Evolutionary conservation across 2,329 filamentous ascomycete genomes (phyloP).

Genomic region (Aquanectria penicillioides): DNA sequence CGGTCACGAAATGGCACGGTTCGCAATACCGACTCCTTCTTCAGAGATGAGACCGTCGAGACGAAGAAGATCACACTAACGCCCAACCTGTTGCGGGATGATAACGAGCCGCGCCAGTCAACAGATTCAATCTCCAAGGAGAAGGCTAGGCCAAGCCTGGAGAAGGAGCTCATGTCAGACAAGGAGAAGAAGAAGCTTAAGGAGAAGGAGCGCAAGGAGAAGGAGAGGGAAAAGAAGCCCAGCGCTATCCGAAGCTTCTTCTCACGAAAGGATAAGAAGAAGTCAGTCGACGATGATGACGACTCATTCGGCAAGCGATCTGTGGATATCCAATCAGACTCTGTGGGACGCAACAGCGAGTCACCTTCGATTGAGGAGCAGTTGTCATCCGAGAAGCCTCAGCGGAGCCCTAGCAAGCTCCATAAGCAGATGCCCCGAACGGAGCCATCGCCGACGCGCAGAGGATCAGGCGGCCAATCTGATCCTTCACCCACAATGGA

Average conservation of each 20-base stretch:
- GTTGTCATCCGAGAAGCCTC: conserved; percentile 59
- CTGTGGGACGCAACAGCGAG: conserved; percentile 53
- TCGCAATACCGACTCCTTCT: conserved; percentile 94
- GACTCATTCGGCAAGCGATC: conserved; percentile 71
- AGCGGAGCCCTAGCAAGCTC: conserved; percentile 72
- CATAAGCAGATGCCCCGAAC: conserved; percentile 71
- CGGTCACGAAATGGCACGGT: conserved; percentile 87
- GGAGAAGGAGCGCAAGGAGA: conserved; percentile 78
- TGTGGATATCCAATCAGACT: conserved; percentile 62
- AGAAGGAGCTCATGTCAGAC: conserved; percentile 69
- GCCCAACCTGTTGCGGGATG: conserved; percentile 89
- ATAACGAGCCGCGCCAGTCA: conserved; percentile 68
- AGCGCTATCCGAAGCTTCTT: conserved; percentile 69
- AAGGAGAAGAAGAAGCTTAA: conserved; percentile 80
- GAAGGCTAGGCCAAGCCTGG: conserved; percentile 74
- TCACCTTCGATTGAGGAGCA: conserved; percentile 51
- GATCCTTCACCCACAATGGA: conserved; percentile 51
- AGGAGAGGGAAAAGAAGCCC: conserved; percentile 75
- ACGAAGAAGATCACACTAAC: conserved; percentile 98
- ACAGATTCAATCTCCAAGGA: conserved; percentile 56
- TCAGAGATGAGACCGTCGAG: conserved; percentile 94
- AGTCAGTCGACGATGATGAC: conserved; percentile 65
- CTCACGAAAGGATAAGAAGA: conserved; percentile 71
- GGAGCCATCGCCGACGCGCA: conserved; percentile 58
- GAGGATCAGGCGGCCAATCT: conserved; percentile 42